Evolutionary conservation across 257 asterid genomes (phyloP).

Genomic region (Ilex asprella): DNA sequence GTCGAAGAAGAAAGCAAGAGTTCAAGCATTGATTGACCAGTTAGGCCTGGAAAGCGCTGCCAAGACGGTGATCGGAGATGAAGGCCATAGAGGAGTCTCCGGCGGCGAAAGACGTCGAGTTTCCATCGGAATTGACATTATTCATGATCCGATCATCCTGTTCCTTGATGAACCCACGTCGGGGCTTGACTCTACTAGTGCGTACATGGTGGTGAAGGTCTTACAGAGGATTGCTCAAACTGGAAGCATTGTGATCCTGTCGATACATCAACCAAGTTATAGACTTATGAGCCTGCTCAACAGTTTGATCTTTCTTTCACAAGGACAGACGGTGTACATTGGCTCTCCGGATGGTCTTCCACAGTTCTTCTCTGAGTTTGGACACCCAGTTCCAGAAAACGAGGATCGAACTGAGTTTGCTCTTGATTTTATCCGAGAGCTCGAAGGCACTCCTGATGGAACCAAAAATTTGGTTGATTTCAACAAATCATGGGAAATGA

Average conservation of each 20-base stretch:
- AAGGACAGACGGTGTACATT: slow-evolving; percentile 44
- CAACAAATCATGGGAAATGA: slow-evolving; percentile 31
- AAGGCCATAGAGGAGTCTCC: slow-evolving; percentile 57
- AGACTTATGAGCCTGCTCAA: slow-evolving; percentile 38
- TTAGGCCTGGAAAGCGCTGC: slow-evolving; percentile 45
- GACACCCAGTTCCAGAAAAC: slow-evolving; percentile 33
- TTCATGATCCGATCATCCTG: slow-evolving; percentile 50
- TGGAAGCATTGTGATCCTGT: slow-evolving; percentile 51
- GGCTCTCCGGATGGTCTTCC: slow-evolving; percentile 32
- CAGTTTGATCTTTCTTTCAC: slow-evolving; percentile 41
- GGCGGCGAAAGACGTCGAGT: slow-evolving; percentile 51
- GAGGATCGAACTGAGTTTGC: slow-evolving; percentile 53
- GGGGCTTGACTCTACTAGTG: slow-evolving; percentile 56
- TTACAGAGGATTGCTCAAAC: slow-evolving; percentile 47
- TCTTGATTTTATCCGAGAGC: slow-evolving; percentile 47
- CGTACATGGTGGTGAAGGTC: slow-evolving; percentile 50
- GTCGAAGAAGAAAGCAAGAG: slow-evolving; percentile 34
- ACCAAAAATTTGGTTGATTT: slow-evolving; percentile 27
- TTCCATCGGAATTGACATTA: slow-evolving; percentile 50
- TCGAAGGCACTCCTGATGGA: slow-evolving; percentile 24
- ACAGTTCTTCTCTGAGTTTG: slow-evolving; percentile 33
- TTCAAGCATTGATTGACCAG: slow-evolving; percentile 48
- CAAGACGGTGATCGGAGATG: slow-evolving; percentile 47
- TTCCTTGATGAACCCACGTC: slow-evolving; percentile 67
- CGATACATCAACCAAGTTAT: slow-evolving; percentile 60